phyloP scores from a whole-genome alignment of 2,329 filamentous ascomycete species.

The Aspergillus ochraceus region DNA sequence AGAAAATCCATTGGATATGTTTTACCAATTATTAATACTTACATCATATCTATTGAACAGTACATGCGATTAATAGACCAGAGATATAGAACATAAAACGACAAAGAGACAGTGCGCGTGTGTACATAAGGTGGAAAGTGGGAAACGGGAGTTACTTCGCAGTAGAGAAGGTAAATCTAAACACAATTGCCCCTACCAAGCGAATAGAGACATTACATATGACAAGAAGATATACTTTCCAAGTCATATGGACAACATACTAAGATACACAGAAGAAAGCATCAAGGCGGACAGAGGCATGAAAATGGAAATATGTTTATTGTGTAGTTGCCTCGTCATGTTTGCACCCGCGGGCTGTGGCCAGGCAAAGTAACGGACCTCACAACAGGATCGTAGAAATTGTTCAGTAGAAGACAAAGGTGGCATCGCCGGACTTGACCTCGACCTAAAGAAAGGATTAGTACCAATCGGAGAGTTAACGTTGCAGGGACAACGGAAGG shows the following conservation, averaged over 20 bases:
- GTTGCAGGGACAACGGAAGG: not conserved
- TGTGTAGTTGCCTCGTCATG: conserved; percentile 14
- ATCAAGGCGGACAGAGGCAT: conserved; percentile 24
- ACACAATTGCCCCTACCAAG: conserved; percentile 20
- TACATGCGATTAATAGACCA: not conserved
- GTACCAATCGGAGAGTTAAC: not conserved
- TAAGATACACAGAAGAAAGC: conserved; percentile 41
- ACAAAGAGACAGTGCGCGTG: conserved; percentile 4
- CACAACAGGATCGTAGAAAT: conserved; percentile 8
- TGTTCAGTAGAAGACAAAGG: conserved; percentile 46
- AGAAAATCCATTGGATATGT: too few species aligned
- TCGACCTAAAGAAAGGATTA: conserved; percentile 41
- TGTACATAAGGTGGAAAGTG: conserved; percentile 1
- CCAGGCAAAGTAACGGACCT: not conserved
- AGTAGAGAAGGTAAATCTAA: conserved; percentile 24
- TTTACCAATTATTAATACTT: not conserved
- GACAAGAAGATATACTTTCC: conserved; percentile 26
- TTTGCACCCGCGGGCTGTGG: not conserved
- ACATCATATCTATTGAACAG: not conserved
- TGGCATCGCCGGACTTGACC: conserved; percentile 51
- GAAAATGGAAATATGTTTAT: conserved; percentile 9
- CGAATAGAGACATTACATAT: conserved; percentile 20
- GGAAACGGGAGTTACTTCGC: conserved; percentile 20
- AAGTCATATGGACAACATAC: conserved; percentile 31
- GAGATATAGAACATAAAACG: not conserved